These are phyloP conservation scores for Aspergillus hiratsukae DNA, from an alignment of 2,329 filamentous ascomycete species.

Conservation along the genomic window DNA sequence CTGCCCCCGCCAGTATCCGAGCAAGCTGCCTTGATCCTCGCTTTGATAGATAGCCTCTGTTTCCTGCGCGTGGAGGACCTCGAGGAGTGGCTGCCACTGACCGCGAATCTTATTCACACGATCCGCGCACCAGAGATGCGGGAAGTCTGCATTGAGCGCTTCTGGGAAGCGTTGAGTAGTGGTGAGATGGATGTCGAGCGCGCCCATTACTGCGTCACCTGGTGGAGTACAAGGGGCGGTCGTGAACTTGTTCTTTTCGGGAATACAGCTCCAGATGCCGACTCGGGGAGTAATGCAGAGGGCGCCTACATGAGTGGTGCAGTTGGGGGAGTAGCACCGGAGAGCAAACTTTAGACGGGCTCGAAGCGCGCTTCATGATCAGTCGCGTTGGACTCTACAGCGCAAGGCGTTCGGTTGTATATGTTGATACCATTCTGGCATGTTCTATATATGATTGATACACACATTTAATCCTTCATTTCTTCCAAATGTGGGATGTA, in stretches of 20 bases:
- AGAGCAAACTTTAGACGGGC: slow-evolving; percentile 47
- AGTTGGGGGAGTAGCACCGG: slow-evolving; percentile 33
- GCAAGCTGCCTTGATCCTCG: slow-evolving; percentile 70
- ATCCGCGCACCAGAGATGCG: slow-evolving; percentile 61
- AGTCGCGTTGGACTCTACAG: slow-evolving; percentile 1
- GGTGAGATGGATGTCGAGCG: slow-evolving; percentile 88
- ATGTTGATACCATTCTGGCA: slow-evolving; percentile 10
- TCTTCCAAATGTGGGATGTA: not conserved
- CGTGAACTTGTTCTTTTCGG: slow-evolving; percentile 53
- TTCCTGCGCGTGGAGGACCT: slow-evolving; percentile 65
- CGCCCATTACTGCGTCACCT: slow-evolving; percentile 71
- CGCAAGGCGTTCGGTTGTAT: slow-evolving; percentile 10
- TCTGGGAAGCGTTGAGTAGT: slow-evolving; percentile 73
- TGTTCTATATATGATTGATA: not conserved
- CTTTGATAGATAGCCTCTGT: slow-evolving; percentile 74
- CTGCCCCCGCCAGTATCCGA: slow-evolving; percentile 54
- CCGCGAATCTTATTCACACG: slow-evolving; percentile 62
- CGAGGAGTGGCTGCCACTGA: slow-evolving; percentile 74
- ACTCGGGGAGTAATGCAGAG: slow-evolving; percentile 22
- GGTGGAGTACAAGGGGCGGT: slow-evolving; percentile 72
- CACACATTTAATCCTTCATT: not conserved
- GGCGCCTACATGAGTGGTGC: slow-evolving; percentile 54
- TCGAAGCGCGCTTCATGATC: not conserved
- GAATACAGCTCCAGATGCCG: slow-evolving; percentile 14
- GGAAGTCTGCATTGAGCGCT: slow-evolving; percentile 62